phyloP scores from a whole-genome alignment of 2,329 filamentous ascomycete species.

The Penicillium griseofulvum region DNA sequence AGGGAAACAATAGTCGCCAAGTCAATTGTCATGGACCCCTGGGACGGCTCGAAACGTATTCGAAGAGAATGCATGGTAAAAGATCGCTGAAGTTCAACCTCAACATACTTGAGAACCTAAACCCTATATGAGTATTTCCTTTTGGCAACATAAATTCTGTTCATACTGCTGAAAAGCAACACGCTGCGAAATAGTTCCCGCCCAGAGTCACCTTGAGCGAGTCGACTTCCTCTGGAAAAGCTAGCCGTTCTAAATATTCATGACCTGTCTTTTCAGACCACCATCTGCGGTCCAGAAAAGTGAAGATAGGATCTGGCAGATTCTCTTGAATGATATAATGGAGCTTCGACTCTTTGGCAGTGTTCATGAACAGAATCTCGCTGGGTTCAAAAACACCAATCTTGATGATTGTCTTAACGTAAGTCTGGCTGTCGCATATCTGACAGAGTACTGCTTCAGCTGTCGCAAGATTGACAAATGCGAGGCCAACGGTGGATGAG shows the following conservation, averaged over 20 bases:
- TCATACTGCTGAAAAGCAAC: slow-evolving; percentile 78
- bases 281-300: slow-evolving; percentile 69
- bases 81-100: slow-evolving; percentile 63
- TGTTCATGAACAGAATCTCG: slow-evolving; percentile 73
- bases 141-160: background rate
- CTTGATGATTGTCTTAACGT: slow-evolving; percentile 83
- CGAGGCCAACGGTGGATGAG: slow-evolving; percentile 77
- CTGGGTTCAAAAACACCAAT: slow-evolving; percentile 76
- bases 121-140: slow-evolving; percentile 13
- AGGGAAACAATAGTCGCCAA: slow-evolving; percentile 80
- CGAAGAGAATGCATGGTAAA: slow-evolving; percentile 79
- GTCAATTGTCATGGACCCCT: slow-evolving; percentile 95
- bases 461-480: slow-evolving; percentile 82
- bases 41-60: slow-evolving; percentile 81
- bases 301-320: slow-evolving; percentile 60
- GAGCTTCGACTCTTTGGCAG: slow-evolving; percentile 72
- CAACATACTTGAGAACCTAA: slow-evolving; percentile 77
- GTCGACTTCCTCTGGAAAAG: slow-evolving; percentile 75
- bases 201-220: slow-evolving; percentile 74
- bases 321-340: slow-evolving; percentile 72
- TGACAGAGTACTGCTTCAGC: slow-evolving; percentile 83
- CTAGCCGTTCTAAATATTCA: slow-evolving; percentile 75
- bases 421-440: slow-evolving; percentile 90
- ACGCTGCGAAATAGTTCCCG: slow-evolving; percentile 83
- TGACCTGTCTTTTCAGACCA: slow-evolving; percentile 79